Evolutionary conservation across 129 eudicot genomes (phyloP), one percentile per base, ranked within the genome.

Genomic region (Artemisia annua): DNA sequence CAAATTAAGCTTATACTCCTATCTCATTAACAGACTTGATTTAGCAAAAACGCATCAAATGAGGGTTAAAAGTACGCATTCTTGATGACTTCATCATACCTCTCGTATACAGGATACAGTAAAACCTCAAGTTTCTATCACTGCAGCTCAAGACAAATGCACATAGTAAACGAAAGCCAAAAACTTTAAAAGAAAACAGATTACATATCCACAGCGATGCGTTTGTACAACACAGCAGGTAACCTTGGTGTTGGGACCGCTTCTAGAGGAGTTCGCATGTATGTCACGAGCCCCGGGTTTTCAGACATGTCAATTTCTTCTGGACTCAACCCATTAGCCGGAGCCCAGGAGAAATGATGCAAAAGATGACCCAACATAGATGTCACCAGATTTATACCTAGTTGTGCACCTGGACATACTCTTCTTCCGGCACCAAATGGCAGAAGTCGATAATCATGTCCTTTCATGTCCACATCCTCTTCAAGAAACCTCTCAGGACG

Each of bases 381-480:
- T 1, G 89, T 81, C 53, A 85, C 88, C 87, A 87, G 53, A 51
- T 83, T 87, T 26, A 90, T 76, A 5, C 85, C 91, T 13, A 90
- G 70, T 18, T 87, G 94, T 17, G 94, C 93, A 22, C 96, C 96
- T 10, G 87, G 91, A 15, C 96, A 90, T 17, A 83, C 86, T 59
- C 96, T 80, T 35, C 96, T 70, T 15, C 96, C 94, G 0, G 96
- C 91, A 35, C 96, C 96, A 72, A 90, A 90, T 3, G 96, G 96
- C 17, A 90, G 69, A 16, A 90, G 67, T 9, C 91, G 73, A 71
- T 72, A 90, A 64, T 87, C 94, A n/a, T 87, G 96, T 2, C 96
- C 96, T 82, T 90, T 90, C 87, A 90, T 87, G 69, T 90, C 94
- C 26, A 90, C 89, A 50, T 90, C 96, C 59, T 85, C 88, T 82